Conservation (phyloP, 345 rosid species). For the Draba incana region DNA sequence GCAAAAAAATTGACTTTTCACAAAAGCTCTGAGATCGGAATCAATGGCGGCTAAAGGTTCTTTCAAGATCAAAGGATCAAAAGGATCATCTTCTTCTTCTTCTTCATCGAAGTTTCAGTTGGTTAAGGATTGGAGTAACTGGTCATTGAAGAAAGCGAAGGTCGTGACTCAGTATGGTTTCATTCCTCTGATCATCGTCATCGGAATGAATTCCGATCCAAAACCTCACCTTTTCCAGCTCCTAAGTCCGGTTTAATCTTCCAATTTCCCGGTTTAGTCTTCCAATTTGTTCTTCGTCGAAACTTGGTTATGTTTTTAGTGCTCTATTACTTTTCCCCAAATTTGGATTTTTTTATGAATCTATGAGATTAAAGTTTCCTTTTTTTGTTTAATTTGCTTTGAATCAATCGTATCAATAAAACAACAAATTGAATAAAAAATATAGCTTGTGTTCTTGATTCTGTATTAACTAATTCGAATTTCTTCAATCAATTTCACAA, state of each 20-base stretch:
- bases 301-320: constrained; percentile 13
- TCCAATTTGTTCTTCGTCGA: constrained; percentile 15
- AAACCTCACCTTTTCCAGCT: constrained; percentile 82
- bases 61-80: constrained; percentile 48
- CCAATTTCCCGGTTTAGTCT: no score
- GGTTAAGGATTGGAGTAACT: constrained; percentile 85
- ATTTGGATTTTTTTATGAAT: constrained; percentile 16
- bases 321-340: not conserved
- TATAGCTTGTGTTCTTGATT: constrained; percentile 33
- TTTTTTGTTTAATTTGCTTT: constrained; percentile 19
- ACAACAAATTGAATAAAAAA: constrained; percentile 5
- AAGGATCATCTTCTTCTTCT: constrained; percentile 28
- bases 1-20: constrained; percentile 1
- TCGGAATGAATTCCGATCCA: constrained; percentile 97
- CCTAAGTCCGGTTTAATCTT: constrained; percentile 63
- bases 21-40: constrained; percentile 24
- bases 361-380: constrained; percentile 11
- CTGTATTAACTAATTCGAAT: constrained; percentile 51
- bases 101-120: constrained; percentile 46
- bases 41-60: constrained; percentile 60
- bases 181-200: constrained; percentile 80
- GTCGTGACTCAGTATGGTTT: constrained; percentile 86
- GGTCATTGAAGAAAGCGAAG: constrained; percentile 84
- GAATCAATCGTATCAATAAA: constrained; percentile 3
- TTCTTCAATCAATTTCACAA: constrained; percentile 62